These are phyloP conservation scores for Xylariaceae sp. DNA, from an alignment of 2,329 filamentous ascomycete genomes.

Conservation along the genomic window DNA sequence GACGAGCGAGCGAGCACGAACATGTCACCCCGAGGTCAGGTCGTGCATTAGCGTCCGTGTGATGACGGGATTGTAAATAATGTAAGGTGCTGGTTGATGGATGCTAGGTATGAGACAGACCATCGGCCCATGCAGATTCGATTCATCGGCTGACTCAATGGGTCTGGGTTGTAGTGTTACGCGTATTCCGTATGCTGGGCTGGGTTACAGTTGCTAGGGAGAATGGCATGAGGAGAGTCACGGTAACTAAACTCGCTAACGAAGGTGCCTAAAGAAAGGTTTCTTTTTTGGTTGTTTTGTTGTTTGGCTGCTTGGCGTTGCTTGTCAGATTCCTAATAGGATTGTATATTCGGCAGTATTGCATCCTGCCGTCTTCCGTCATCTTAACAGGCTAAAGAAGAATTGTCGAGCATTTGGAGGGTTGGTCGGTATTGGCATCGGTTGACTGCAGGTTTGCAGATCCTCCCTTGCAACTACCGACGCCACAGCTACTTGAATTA, in stretches of 20 bases:
- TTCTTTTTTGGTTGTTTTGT: neutral
- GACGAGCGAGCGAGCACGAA: too few species aligned
- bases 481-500: constrained; percentile 1
- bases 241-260: neutral
- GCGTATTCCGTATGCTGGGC: too few species aligned
- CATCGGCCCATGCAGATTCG: neutral
- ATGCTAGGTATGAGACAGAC: too few species aligned
- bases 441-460: constrained; percentile 15
- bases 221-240: neutral
- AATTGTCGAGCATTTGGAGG: too few species aligned
- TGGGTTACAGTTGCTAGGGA: neutral
- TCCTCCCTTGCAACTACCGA: constrained; percentile 15
- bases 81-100: neutral
- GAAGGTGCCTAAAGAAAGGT: too few species aligned
- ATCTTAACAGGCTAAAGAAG: neutral
- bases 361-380: neutral
- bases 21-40: neutral
- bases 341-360: too few species aligned
- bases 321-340: neutral
- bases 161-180: neutral
- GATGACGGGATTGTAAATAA: neutral
- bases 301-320: neutral
- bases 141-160: neutral
- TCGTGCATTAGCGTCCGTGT: constrained; percentile 14
- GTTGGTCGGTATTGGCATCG: neutral